Evolutionary conservation across 2,329 filamentous ascomycete species (phyloP), one percentile per base, ranked within the genome.

Genomic region (Pestalotiopsis sp.): DNA sequence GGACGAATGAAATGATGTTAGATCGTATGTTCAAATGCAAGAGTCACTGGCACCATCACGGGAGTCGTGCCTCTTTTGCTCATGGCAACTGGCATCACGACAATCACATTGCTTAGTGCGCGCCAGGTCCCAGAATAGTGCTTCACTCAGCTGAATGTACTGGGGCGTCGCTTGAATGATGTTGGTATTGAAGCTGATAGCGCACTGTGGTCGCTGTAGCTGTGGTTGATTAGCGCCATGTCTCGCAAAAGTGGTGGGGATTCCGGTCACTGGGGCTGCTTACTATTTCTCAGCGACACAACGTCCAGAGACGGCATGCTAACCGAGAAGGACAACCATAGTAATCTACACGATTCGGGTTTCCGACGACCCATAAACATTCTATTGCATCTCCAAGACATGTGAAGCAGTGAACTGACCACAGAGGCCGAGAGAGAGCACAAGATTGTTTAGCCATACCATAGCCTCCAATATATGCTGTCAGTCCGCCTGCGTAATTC

Each of bases 71-170:
- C 45, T 52, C 20, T 52, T 52, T 52, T 52, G 45, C 45, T 52
- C 45, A 20, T n/a, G 45, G 4, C 17, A 7, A 20, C 27, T 25
- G 23, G 27, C 20, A 59, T 59, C 27, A 59, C 12, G 17, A 31
- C 31, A 11, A n/a, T 31, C 5, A 2, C 36, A 61, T 39, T 61
- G 59, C 59, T 61, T 61, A 61, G 59, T 61, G 59, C 59, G 59
- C 59, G 14, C 14, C 3, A 5, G 6, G 12, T 61, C 59, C 59
- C 59, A 61, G 59, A 61, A 61, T 61, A 61, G 59, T 17, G 59
- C 59, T 61, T 61, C 59, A 61, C 59, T 61, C 59, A 61, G 59
- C 59, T 20, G 31, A 20, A 11, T 61, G 13, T 61, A 17, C 59
- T 39, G 27, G 59, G 59, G 59, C 59, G 59, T 36, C 31, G n/a